Conservation (phyloP, 768 basidiomycete genomes). For the Amylocystis lapponica region DNA sequence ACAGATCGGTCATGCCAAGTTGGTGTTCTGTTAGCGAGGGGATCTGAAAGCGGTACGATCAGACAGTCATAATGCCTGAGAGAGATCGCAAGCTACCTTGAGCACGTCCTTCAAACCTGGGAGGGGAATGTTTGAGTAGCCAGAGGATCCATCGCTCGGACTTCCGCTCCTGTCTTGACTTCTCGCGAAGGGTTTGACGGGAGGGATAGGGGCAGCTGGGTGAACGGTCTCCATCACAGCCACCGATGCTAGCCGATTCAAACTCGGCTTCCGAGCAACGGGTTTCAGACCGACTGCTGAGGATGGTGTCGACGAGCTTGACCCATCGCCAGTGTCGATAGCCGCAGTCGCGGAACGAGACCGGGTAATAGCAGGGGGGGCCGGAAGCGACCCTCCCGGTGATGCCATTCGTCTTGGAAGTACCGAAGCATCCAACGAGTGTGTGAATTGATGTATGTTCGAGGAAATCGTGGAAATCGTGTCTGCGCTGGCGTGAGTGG, state of each 20-base stretch:
- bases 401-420: conserved; percentile 18
- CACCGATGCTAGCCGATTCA: conserved; percentile 47
- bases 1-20: conserved; percentile 58
- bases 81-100: conserved; percentile 41
- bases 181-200: conserved; percentile 41
- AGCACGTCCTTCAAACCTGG: conserved; percentile 69
- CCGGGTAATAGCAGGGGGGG: conserved; percentile 23
- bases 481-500: conserved; percentile 27
- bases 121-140: conserved; percentile 16
- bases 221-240: conserved; percentile 46
- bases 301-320: not conserved
- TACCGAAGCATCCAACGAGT: conserved; percentile 45
- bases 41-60: conserved; percentile 34
- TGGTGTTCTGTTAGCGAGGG: conserved; percentile 67
- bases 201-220: conserved; percentile 28
- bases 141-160: conserved; percentile 26
- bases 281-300: conserved; percentile 1
- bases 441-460: conserved; percentile 47
- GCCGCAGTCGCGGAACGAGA: conserved; percentile 29
- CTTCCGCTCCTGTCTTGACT: conserved; percentile 41
- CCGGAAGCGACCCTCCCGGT: conserved; percentile 26
- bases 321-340: conserved; percentile 9
- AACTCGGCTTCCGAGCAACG: conserved; percentile 31
- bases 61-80: not conserved
- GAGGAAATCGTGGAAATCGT: conserved; percentile 21